Conservation (phyloP, 768 basidiomycete species). For the Macrolepiota albuminosa region DNA sequence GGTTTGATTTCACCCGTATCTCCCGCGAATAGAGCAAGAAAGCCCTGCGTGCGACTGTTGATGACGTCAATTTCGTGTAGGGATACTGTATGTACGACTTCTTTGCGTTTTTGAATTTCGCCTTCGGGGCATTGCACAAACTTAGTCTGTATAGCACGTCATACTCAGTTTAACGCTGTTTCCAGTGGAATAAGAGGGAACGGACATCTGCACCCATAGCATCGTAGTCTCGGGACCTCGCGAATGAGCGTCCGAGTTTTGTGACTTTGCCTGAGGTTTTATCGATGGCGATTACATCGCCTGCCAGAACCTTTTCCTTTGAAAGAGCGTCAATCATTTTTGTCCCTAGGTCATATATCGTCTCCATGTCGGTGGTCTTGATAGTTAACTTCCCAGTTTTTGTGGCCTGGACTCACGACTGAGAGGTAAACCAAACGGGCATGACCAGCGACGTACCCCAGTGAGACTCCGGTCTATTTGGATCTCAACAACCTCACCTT, state of each 20-base stretch:
- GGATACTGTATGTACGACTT: slow-evolving; percentile 95
- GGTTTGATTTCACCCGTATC: slow-evolving; percentile 99
- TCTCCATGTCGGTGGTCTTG: slow-evolving; percentile 99
- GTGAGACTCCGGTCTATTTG: slow-evolving; percentile 97
- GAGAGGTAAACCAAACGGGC: not conserved
- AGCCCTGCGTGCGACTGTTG: slow-evolving; percentile 97
- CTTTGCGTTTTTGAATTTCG: slow-evolving; percentile 96
- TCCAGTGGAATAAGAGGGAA: slow-evolving; percentile 11
- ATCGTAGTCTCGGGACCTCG: slow-evolving; percentile 96
- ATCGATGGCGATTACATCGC: slow-evolving; percentile 95
- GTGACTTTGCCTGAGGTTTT: slow-evolving; percentile 96
- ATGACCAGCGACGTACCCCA: slow-evolving; percentile 52
- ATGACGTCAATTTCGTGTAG: slow-evolving; percentile 99
- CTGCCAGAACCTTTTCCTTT: slow-evolving; percentile 94
- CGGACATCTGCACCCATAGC: slow-evolving; percentile 98
- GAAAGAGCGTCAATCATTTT: slow-evolving; percentile 99
- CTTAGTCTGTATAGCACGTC: slow-evolving; percentile 64
- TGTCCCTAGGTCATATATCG: slow-evolving; percentile 94
- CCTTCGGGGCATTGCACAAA: slow-evolving; percentile 98
- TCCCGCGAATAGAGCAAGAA: slow-evolving; percentile 90
- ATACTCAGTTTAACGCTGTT: not conserved
- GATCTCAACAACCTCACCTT: slow-evolving; percentile 98
- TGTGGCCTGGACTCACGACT: slow-evolving; percentile 59
- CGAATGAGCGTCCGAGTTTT: slow-evolving; percentile 94
- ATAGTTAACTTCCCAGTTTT: slow-evolving; percentile 97